Conservation (phyloP, 73 alveolate genomes). For the Paramecium tetraurelia region DNA sequence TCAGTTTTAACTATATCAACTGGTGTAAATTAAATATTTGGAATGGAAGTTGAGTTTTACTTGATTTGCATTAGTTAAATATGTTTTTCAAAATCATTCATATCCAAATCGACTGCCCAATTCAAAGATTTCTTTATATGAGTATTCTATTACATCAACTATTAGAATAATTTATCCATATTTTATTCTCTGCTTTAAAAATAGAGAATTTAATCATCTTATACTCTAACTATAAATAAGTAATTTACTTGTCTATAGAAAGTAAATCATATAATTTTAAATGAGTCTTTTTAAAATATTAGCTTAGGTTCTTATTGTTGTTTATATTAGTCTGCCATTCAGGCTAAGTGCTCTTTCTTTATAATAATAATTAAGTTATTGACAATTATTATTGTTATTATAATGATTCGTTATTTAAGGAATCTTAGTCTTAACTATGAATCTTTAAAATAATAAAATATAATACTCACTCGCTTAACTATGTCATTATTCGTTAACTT, state of each 20-base stretch:
- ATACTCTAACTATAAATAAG: background rate
- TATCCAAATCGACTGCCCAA: background rate
- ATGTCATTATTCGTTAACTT: background rate
- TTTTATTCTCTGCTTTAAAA: slow-evolving; percentile 9
- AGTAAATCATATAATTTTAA: background rate
- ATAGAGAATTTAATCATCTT: slow-evolving; percentile 1
- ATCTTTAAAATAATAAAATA: background rate
- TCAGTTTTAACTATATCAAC: background rate
- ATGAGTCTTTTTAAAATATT: background rate
- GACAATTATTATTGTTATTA: background rate
- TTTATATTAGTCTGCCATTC: background rate
- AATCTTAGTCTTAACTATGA: slow-evolving; percentile 22
- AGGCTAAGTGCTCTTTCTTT: background rate
- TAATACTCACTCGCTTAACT: slow-evolving; percentile 17
- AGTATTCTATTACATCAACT: slow-evolving; percentile 1
- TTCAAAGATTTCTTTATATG: slow-evolving; percentile 7
- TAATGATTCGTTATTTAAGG: background rate
- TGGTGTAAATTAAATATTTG: background rate
- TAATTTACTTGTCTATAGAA: background rate
- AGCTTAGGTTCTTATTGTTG: background rate
- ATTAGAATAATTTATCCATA: background rate
- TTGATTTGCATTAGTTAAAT: background rate
- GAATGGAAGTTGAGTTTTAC: background rate
- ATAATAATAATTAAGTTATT: background rate
- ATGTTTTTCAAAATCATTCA: background rate